A percentile compares a stretch with the other conserved stretches of the same genome.
These are phyloP conservation scores for Amphirosellinia nigrospora DNA, from an alignment of 495 filamentous ascomycete species.

Conservation along the genomic window DNA sequence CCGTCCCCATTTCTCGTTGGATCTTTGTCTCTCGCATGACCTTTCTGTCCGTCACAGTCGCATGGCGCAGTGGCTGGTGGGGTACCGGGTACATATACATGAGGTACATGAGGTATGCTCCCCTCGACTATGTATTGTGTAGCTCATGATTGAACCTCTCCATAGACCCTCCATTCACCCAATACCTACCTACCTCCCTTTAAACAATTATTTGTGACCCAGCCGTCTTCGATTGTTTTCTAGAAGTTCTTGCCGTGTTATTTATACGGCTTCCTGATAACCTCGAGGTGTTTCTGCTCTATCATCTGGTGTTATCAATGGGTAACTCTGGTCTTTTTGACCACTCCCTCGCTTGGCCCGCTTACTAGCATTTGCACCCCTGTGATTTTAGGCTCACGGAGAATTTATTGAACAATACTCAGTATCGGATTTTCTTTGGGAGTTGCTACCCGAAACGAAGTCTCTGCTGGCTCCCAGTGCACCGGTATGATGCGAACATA, in stretches of 20 bases:
- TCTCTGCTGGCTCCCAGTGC: background rate
- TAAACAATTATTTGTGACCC: constrained; percentile 11
- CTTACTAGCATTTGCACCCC: constrained; percentile 2
- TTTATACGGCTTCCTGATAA: background rate
- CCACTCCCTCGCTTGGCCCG: background rate
- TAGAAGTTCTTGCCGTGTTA: background rate
- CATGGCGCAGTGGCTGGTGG: constrained; percentile 22
- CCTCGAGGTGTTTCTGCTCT: constrained; percentile 1
- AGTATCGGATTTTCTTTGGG: no score
- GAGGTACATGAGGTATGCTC: constrained; percentile 10
- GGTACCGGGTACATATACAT: constrained; percentile 14
- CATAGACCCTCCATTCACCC: background rate
- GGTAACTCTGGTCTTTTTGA: background rate
- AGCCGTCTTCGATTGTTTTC: background rate
- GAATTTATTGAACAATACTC: background rate
- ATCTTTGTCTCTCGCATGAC: constrained; percentile 18
- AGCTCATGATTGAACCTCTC: no score
- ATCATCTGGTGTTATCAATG: background rate
- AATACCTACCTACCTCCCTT: background rate
- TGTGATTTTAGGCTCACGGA: background rate
- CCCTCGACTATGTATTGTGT: background rate
- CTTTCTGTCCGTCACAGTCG: constrained; percentile 26
- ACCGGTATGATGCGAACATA: constrained; percentile 2
- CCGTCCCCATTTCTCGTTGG: background rate
- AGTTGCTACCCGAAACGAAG: no score